Evolutionary conservation across 495 filamentous ascomycete species (phyloP), one percentile per base, ranked within the genome.

Genomic region (Penicillium psychrofluorescens): DNA sequence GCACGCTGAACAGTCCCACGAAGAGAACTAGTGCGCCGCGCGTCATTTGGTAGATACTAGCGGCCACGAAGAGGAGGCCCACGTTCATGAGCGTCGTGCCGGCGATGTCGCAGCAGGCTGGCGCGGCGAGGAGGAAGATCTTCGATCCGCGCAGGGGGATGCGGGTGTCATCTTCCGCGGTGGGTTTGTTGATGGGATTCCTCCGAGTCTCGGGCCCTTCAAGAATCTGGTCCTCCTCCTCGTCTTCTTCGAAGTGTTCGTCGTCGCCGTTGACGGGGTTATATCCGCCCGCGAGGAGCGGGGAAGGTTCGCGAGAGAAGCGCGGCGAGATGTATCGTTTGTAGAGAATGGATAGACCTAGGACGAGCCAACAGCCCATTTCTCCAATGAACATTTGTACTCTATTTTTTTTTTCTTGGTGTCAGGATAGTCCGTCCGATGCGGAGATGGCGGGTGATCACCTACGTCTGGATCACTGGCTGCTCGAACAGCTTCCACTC

Each of bases 11-110:
- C 0, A 96, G 65, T 0, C 92, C 92, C 9, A 98, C 92, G 46
- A 97, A 98, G 5, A 98, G 72, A 11, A 97, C 90, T 22, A 98
- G 72, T 0, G 92, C 91, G 11, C 92, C 92, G 27, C 92, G 77
- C 8, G 91, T 97, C 92, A 98, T 98, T 62, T 98, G 92, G 71
- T 96, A 98, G 54, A 98, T 95, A 48, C 83, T 89, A 0, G 92
- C 88, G 1, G 86, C 92, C 8, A 96, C 89, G 54, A 96, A 94
- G 37, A 96, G 75, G 45, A 98, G 70, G 10, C 92, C 92, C 6
- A 89, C 84, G 62, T 97, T 98, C 86, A 98, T 95, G 16, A 97
- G 80, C 13, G 92, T 98, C 4, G 92, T 98, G 15, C 87, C 92
- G 5, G 84, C 75, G 48, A 98, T 95, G 58, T 98, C 92, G 64